Base-by-base conservation (phyloP, 2,329 filamentous ascomycete species). In the Neospermospora avenae region DNA sequence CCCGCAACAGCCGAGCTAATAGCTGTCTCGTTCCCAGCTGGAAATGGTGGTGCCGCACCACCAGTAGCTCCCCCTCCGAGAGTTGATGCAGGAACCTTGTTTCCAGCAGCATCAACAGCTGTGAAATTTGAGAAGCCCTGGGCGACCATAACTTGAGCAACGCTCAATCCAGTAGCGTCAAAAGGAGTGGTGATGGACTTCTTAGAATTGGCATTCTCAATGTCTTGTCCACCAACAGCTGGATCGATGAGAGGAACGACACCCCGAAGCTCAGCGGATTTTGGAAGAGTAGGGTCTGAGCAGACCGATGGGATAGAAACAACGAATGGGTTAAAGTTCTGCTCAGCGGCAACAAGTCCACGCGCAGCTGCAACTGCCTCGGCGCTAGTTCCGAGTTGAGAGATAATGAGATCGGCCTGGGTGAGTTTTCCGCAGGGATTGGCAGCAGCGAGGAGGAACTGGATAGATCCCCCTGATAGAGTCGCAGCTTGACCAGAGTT, bases 311-410 rank as follows among this genome's bases (percentile, higher is more conserved):
- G 85, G 35, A 84, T 78, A 68, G 76, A 76, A 63, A 82, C 80
- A 58, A 74, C 81, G 65, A 85, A 88, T 55, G 84, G 85, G 77
- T 89, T 89, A 77, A 88, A 88, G 80, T 90, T 89, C 74, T 88
- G 85, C 78, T 89, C 86, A 3, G 86, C 86, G 25, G 82, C 81
- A 14, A 89, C 86, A 39, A 89, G 79, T 16, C 80, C 81, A 60
- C 80, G 80, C 18, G 87, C 87, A 20, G 84, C 86, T 14, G 80
- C 78, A 60, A 89, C 77, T 65, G 86, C 84, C 62, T 80, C 75
- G n/a, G 79, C 74, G 66, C 84, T 83, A 48, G 75, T 80, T 56
- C 86, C 87, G 35, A 88, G 84, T 56, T 82, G 74, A 8, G 78
- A 69, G 63, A 89, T 79, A 70, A 90, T 87, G 68, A 84, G 71